These are phyloP conservation scores for Rhytidiadelphus loreus DNA, from an alignment of 225 moss, liverwort and hornwort genomes.

Conservation along the genomic window DNA sequence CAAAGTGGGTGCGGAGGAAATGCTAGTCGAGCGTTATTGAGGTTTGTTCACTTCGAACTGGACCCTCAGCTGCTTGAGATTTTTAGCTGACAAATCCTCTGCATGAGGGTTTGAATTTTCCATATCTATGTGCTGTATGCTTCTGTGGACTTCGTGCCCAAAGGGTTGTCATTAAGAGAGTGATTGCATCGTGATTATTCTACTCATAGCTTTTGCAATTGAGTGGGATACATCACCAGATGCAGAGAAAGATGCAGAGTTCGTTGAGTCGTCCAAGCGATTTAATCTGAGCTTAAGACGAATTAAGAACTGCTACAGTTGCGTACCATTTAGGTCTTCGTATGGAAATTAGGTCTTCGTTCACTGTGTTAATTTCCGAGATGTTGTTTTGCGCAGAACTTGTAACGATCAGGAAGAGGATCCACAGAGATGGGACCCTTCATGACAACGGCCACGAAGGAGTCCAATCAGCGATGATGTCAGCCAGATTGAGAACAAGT, in stretches of 20 bases:
- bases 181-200: background rate
- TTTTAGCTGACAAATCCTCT: background rate
- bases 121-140: background rate
- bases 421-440: background rate
- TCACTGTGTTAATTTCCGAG: background rate
- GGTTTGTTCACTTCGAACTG: background rate
- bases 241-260: constrained; percentile 1
- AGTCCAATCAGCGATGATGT: background rate
- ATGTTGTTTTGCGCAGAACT: background rate
- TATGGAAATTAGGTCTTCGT: background rate
- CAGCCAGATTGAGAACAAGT: constrained; percentile 25
- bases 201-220: background rate
- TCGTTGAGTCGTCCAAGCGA: constrained; percentile 9
- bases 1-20: constrained; percentile 28
- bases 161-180: background rate
- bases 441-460: constrained; percentile 1
- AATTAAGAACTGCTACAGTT: background rate
- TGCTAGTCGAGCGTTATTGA: constrained; percentile 53
- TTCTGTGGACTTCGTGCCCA: background rate
- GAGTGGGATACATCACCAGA: background rate
- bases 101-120: background rate
- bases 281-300: constrained; percentile 14
- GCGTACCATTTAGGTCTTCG: background rate
- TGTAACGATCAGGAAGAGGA: constrained; percentile 1
- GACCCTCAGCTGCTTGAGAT: background rate